Base-by-base conservation (phyloP, 495 filamentous ascomycete genomes). In the Talaromyces liani region DNA sequence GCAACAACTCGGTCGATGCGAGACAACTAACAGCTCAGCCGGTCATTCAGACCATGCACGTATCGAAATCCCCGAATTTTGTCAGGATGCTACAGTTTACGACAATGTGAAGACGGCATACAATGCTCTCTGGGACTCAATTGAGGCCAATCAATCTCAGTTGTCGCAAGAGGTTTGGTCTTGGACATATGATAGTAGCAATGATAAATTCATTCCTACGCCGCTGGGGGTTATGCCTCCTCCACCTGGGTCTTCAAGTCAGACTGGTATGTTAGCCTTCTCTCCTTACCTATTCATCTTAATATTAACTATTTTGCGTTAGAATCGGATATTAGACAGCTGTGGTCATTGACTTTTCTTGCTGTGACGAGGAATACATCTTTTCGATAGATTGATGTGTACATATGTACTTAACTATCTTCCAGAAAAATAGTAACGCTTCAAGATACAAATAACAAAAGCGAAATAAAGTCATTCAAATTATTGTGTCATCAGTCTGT, bases 151-250 rank as follows among this genome's bases (percentile, higher is more conserved):
- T 67, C 45, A 62, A 31, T 71, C 67, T 5, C 74, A 84, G 63
- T 75, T 88, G 51, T 82, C 79, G 41, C 72, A 68, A 18, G 87
- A 89, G 64, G 83, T 88, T 2, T 88, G 85, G 87, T 85, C 79
- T 47, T 89, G 85, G 85, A 68, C 74, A 34, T 88, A 84, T 68
- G 67, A 65, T 6, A 65, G 80, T 68, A 76, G 69, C 5, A 62
- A 62, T 25, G 69, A 61, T 29, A 70, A 67, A 10, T 88, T 85
- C 70, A 61, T 76, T 20, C 77, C 79, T 56, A 77, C 73, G 65
- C 79, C 82, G 51, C 69, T 87, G 36, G 84, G 83, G 4, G 72
- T 75, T 9, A 66, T 87, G 65, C 77, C 79, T 29, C 77, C 82
- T 34, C 80, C 82, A 6, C 77, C 79, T 31, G 84, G 84, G 55